phyloP scores from a whole-genome alignment of 495 filamentous ascomycete genomes.

The Aspergillus nanangensis region DNA sequence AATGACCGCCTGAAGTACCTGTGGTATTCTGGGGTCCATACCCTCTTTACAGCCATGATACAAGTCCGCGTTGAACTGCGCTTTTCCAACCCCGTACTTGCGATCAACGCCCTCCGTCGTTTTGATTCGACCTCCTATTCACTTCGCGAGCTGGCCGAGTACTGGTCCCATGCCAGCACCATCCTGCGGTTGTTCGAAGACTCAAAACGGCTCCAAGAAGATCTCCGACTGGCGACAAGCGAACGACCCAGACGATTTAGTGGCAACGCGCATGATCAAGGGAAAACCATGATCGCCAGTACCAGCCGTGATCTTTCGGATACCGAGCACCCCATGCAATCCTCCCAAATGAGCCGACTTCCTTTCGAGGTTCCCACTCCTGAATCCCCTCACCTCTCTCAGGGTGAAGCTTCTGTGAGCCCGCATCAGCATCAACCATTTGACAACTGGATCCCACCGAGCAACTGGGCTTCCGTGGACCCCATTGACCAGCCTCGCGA shows the following conservation, averaged over 20 bases:
- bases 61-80: slow-evolving; percentile 47
- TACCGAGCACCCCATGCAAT: slow-evolving; percentile 8
- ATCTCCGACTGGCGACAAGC: slow-evolving; percentile 35
- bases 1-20: slow-evolving; percentile 45
- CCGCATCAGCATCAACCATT: slow-evolving; percentile 29
- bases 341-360: slow-evolving; percentile 19
- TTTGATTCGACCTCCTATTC: slow-evolving; percentile 44
- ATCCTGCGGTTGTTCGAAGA: slow-evolving; percentile 45
- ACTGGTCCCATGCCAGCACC: slow-evolving; percentile 43
- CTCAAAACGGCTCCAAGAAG: slow-evolving; percentile 42
- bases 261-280: slow-evolving; percentile 11
- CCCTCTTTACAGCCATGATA: slow-evolving; percentile 47
- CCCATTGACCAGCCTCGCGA: slow-evolving; percentile 33
- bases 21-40: slow-evolving; percentile 45
- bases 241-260: slow-evolving; percentile 34
- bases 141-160: slow-evolving; percentile 39
- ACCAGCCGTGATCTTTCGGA: not conserved
- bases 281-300: no score
- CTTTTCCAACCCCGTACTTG: slow-evolving; percentile 46
- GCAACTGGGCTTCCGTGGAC: slow-evolving; percentile 20
- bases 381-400: slow-evolving; percentile 22
- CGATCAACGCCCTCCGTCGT: slow-evolving; percentile 44
- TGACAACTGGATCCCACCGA: slow-evolving; percentile 34
- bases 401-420: slow-evolving; percentile 15
- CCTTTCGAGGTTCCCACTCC: slow-evolving; percentile 35